Evolutionary conservation across 352 stramenopile genomes (phyloP).

Genomic region (Phytophthora citricola): DNA sequence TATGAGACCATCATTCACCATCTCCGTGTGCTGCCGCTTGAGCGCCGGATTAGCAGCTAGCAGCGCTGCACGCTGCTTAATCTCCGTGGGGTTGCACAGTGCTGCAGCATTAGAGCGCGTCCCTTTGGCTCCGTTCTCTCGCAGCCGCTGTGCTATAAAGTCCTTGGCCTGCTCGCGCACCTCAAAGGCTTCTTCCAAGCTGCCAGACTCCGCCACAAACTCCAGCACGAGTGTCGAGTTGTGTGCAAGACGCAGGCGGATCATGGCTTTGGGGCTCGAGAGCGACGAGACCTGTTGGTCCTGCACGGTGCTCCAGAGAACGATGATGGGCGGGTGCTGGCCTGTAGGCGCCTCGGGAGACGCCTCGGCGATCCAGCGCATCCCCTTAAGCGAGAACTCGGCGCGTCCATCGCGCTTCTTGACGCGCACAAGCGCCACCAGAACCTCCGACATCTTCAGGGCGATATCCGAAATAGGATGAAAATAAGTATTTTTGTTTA

Average conservation of each 20-base stretch:
- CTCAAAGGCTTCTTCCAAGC: slow-evolving; percentile 73
- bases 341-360: slow-evolving; percentile 26
- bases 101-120: slow-evolving; percentile 50
- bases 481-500: no score
- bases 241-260: slow-evolving; percentile 72
- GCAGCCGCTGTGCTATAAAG: slow-evolving; percentile 62
- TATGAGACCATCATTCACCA: slow-evolving; percentile 89
- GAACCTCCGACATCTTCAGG: slow-evolving; percentile 34
- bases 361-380: slow-evolving; percentile 66
- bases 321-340: slow-evolving; percentile 52
- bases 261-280: slow-evolving; percentile 80
- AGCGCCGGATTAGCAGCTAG: slow-evolving; percentile 77
- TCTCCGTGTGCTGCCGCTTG: slow-evolving; percentile 87
- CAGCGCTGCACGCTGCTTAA: slow-evolving; percentile 84
- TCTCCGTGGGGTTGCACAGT: slow-evolving; percentile 78
- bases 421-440: slow-evolving; percentile 71
- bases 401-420: slow-evolving; percentile 82
- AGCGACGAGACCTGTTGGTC: slow-evolving; percentile 86
- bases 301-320: slow-evolving; percentile 73
- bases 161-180: slow-evolving; percentile 76
- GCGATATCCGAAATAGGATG: background rate
- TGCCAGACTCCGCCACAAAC: slow-evolving; percentile 55
- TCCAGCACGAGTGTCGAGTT: slow-evolving; percentile 77
- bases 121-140: slow-evolving; percentile 48
- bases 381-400: slow-evolving; percentile 61